Percentiles rank a stretch among this genome's conserved stretches.
These are phyloP conservation scores for Zea luxurians DNA, from an alignment of 176 grass and related monocot species.

Conservation along the genomic window DNA sequence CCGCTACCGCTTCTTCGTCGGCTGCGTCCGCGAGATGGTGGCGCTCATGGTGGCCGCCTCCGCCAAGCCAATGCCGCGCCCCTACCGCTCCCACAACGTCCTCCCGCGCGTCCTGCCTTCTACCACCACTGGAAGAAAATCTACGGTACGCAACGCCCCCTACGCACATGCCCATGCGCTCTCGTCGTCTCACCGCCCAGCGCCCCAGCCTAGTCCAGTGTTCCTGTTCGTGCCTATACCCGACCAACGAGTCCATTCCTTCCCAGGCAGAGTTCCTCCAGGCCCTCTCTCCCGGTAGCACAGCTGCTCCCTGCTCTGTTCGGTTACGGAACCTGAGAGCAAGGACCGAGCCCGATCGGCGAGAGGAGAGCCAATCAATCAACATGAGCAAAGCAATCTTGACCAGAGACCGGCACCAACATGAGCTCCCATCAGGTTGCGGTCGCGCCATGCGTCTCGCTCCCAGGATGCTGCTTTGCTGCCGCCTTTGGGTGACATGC, in stretches of 20 bases:
- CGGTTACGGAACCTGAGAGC: not conserved
- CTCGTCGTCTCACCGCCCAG: not conserved
- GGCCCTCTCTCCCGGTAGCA: not conserved
- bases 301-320: too few species aligned
- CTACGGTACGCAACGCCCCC: constrained; percentile 52
- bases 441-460: constrained; percentile 20
- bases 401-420: not conserved
- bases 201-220: not conserved
- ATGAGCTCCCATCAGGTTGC: not conserved
- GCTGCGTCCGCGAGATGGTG: constrained; percentile 91
- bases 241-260: not conserved
- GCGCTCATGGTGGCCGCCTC: constrained; percentile 86
- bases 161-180: not conserved
- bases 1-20: constrained; percentile 87
- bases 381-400: not conserved
- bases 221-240: not conserved
- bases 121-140: constrained; percentile 99
- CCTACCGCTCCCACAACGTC: constrained; percentile 80
- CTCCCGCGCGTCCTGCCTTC: constrained; percentile 93
- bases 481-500: constrained; percentile 42
- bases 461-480: constrained; percentile 36
- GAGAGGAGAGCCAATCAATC: not conserved
- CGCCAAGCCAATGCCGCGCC: constrained; percentile 76
- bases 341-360: not conserved
- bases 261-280: not conserved